phyloP scores from a whole-genome alignment of 345 rosid genomes.

The Melaleuca quinquenervia region DNA sequence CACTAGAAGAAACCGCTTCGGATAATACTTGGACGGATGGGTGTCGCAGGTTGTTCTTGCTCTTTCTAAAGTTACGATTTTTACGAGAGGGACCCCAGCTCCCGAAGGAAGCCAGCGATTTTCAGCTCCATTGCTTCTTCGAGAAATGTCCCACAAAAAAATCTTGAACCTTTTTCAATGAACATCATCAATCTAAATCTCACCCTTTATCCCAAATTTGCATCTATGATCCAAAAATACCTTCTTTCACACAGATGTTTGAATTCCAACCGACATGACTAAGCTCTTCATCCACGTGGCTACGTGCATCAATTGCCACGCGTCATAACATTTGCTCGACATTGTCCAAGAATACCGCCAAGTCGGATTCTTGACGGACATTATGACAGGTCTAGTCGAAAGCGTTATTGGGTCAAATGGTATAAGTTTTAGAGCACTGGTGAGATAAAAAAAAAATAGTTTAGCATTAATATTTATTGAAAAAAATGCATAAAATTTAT shows the following conservation, averaged over 20 bases:
- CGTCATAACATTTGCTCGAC: not conserved
- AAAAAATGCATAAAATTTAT: not conserved
- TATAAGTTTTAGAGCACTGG: not conserved
- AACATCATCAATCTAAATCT: not conserved
- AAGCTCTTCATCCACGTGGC: no score
- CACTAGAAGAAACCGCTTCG: not conserved
- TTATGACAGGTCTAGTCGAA: fast-evolving
- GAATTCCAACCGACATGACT: not conserved
- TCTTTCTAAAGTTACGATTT: not conserved
- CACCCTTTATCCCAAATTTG: not conserved
- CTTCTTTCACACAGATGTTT: not conserved
- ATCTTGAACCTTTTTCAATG: not conserved
- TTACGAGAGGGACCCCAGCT: not conserved
- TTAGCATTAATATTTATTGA: not conserved
- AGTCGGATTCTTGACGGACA: not conserved
- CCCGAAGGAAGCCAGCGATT: not conserved
- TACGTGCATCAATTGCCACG: not conserved
- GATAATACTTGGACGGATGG: not conserved
- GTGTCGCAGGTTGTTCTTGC: not conserved
- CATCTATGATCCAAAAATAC: not conserved
- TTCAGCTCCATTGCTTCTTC: not conserved
- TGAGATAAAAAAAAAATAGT: not conserved
- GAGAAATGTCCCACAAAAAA: not conserved
- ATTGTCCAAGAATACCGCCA: fast-evolving
- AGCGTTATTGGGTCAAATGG: not conserved